phyloP scores from a whole-genome alignment of 139 green algal genomes.

The Pedinophyceae sp. region DNA sequence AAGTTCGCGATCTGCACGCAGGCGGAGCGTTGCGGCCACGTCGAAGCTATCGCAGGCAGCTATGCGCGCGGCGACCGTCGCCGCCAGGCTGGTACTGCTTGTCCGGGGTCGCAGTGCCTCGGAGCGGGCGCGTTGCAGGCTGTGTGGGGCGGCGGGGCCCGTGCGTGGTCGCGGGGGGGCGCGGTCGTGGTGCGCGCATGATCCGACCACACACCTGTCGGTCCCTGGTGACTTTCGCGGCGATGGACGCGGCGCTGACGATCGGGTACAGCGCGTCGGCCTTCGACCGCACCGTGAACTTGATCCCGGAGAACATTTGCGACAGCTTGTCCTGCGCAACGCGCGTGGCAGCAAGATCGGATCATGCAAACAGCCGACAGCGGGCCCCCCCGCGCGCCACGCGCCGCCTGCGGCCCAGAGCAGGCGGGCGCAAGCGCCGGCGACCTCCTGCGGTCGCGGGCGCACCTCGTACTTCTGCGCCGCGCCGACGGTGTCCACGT shows the following conservation, averaged over 20 bases:
- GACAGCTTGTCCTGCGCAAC: conserved; percentile 2
- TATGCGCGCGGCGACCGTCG: background rate
- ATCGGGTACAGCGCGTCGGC: conserved; percentile 80
- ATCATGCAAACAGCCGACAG: no score
- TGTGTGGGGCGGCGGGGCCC: no score
- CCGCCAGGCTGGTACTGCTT: background rate
- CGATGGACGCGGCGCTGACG: conserved; percentile 81
- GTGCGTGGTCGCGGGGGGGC: no score
- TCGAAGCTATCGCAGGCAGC: background rate
- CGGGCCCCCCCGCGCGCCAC: no score
- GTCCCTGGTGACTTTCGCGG: conserved; percentile 56
- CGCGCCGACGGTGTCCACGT: conserved; percentile 87
- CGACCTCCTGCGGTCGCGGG: no score
- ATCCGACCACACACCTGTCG: no score
- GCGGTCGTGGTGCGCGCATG: no score
- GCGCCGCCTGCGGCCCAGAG: no score
- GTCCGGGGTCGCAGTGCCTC: conserved; percentile 8
- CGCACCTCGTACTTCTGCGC: conserved; percentile 35
- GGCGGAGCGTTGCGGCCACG: conserved; percentile 28
- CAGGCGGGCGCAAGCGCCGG: no score
- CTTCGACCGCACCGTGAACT: conserved; percentile 36
- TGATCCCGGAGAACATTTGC: conserved; percentile 11
- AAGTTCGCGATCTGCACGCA: conserved; percentile 13
- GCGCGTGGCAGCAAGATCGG: no score
- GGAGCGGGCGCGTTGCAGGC: conserved; percentile 15